phyloP scores from a whole-genome alignment of 164 flowering plant genomes.

The Nymphaea colorata region DNA sequence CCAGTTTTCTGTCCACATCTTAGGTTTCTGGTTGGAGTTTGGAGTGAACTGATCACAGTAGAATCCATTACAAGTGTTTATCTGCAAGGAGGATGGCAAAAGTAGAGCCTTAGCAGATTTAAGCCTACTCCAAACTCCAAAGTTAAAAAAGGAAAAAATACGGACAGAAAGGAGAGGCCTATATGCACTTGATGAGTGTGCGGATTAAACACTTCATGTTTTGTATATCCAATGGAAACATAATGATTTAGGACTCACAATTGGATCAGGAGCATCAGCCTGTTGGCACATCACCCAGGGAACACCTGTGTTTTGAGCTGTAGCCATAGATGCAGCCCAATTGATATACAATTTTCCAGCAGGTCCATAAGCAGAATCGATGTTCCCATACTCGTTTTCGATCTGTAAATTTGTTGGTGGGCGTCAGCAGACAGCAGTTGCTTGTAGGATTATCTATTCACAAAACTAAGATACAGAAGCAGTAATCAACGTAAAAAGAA shows the following conservation, averaged over 20 bases:
- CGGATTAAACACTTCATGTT: no score
- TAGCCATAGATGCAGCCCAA: constrained; percentile 93
- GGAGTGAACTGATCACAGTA: constrained; percentile 89
- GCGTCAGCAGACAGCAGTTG: background rate
- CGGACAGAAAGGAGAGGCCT: background rate
- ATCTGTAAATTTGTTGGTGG: constrained; percentile 31
- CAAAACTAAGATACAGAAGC: background rate
- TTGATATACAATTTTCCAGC: constrained; percentile 64
- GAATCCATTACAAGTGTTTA: constrained; percentile 96
- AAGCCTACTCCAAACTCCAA: background rate
- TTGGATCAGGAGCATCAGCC: constrained; percentile 82
- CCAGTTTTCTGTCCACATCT: constrained; percentile 99
- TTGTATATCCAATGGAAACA: background rate
- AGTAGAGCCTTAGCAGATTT: background rate
- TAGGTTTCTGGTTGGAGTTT: constrained; percentile 68
- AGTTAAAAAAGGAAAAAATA: background rate
- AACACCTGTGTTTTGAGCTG: constrained; percentile 78
- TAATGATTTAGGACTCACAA: constrained; percentile 36
- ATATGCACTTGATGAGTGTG: background rate
- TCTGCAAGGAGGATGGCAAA: constrained; percentile 29
- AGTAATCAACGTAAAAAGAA: background rate
- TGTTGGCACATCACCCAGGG: constrained; percentile 99
- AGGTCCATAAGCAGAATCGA: constrained; percentile 50
- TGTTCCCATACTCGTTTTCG: constrained; percentile 92
- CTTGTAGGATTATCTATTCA: background rate